Base-by-base conservation (phyloP, 768 basidiomycete species). In the Rhodotorula babjevae region DNA sequence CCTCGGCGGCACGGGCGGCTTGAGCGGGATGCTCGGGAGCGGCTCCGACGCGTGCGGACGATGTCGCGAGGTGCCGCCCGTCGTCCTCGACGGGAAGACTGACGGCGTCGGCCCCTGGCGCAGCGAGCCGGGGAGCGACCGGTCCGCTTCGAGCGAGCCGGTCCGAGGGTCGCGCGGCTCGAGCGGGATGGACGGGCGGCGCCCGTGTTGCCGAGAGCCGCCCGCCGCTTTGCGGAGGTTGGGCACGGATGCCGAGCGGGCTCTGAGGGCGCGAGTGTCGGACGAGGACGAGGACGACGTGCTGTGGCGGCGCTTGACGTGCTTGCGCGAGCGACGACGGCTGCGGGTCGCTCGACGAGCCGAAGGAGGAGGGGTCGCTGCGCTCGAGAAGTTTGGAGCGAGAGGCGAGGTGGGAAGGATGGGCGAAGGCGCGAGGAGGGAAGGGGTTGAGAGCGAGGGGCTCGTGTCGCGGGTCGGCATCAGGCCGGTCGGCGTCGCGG, bases 281-380 rank as follows among this genome's bases (percentile, higher is more conserved):
- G 87, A 27, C 11, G 49, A 66, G 4, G 65, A 52, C 36, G 40
- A 11, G 11, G 68, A 64, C 2, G 63, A 65, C 87, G 77, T 93
- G 91, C 92, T 90, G 44, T 46, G 44, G 44, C 44, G 44, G 44
- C 44, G 44, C 18, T 18, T 11, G 44, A 11, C 8, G 44, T 11
- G 44, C 44, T 46, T 46, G 44, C 44, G 44, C 5, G 33, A 40
- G 88, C 5, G 88, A 89, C 76, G 89, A 86, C 50, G 23, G 10
- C 1, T 52, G 11, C 50, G 50, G 27, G 25, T 1, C 12, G 11
- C 1, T 12, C 23, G 50, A 2, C 50, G 50, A 11, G 25, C 44
- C 44, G 44, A 46, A 7, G 14, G 8, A 2, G 59, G 25, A 3
- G 63, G 63, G 2, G 66, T 42, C 42, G 27, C 49, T 16, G 66